Evolutionary conservation across 1,284 basidiomycete genomes (phyloP).

Genomic region (Cronartium quercuum): DNA sequence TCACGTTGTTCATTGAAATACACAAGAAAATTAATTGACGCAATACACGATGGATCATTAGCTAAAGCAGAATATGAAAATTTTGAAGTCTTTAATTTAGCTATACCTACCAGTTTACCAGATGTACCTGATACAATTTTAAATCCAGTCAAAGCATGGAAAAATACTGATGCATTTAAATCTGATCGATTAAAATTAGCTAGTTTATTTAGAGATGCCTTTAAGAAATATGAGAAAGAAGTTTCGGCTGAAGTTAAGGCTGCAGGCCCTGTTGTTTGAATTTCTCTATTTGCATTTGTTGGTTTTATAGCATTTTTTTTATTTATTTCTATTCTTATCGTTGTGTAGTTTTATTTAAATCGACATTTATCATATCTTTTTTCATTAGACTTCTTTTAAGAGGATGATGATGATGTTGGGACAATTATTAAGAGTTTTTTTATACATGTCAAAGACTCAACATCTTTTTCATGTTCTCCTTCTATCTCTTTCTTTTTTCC

Average conservation of each 20-base stretch:
- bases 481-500: too few relatives aligned
- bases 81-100: constrained; percentile 56
- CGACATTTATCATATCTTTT: too few relatives aligned
- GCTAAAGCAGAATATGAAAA: constrained; percentile 77
- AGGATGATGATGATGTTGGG: too few relatives aligned
- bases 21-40: constrained; percentile 92
- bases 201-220: constrained; percentile 87
- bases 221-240: constrained; percentile 77
- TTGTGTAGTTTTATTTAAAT: too few relatives aligned
- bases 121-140: constrained; percentile 82
- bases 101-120: constrained; percentile 70
- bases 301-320: not conserved
- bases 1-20: constrained; percentile 51
- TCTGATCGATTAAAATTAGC: constrained; percentile 76
- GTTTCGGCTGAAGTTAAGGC: constrained; percentile 68
- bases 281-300: too few relatives aligned
- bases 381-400: too few relatives aligned
- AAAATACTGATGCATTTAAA: constrained; percentile 75
- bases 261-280: constrained; percentile 61
- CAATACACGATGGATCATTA: constrained; percentile 89
- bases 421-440: too few relatives aligned
- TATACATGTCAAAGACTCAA: too few relatives aligned
- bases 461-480: too few relatives aligned
- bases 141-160: constrained; percentile 77
- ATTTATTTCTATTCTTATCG: not conserved